Evolutionary conservation across 768 basidiomycete species (phyloP), one percentile per base, ranked within the genome.

Genomic region (Xerocomus brunneocitrinus): DNA sequence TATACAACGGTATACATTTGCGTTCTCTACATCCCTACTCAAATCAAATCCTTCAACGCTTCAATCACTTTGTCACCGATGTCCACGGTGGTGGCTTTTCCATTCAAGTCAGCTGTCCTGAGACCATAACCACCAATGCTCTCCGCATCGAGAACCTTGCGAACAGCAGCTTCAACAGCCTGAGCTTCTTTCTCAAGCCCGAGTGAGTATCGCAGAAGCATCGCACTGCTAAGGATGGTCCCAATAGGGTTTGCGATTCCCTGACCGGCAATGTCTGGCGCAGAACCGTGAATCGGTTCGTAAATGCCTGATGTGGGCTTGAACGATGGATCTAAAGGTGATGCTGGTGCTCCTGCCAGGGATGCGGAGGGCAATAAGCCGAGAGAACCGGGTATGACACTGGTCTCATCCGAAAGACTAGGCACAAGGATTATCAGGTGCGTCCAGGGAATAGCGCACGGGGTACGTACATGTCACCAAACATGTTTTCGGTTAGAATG

Each of bases 311-410:
- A 72, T 2, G 89, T 88, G 6, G 89, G 83, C 66, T 88, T 89
- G 69, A 87, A 87, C 56, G 80, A 75, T 27, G 81, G 73, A 12
- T 73, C 66, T 4, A 65, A 73, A 13, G 73, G 78, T 6, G 76
- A 64, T 1, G 81, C 85, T 2, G 84, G 94, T 24, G 91, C 90
- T 42, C 92, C 94, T 2, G 95, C 91, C 8, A 99, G 83, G 13
- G 95, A 98, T 30, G 97, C 97, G 12, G 97, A 98, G 13, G 97
- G 95, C 13, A 98, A 78, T 22, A 99, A 80, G 47, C 97, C 97
- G 9, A 99, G 84, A 28, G 97, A 98, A 16, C 97, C 97, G 16
- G 95, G 95, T 62, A 99, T 98, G 60, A 98, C 92, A 60, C 95
- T 98, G 12, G 86, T 82, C 70, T 99, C 93, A 69, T 98, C 97